Percentiles rank a stretch among this genome's conserved stretches.
Evolutionary conservation across 2,329 filamentous ascomycete genomes (phyloP).

Genomic region (Ophiocordyceps sinensis): DNA sequence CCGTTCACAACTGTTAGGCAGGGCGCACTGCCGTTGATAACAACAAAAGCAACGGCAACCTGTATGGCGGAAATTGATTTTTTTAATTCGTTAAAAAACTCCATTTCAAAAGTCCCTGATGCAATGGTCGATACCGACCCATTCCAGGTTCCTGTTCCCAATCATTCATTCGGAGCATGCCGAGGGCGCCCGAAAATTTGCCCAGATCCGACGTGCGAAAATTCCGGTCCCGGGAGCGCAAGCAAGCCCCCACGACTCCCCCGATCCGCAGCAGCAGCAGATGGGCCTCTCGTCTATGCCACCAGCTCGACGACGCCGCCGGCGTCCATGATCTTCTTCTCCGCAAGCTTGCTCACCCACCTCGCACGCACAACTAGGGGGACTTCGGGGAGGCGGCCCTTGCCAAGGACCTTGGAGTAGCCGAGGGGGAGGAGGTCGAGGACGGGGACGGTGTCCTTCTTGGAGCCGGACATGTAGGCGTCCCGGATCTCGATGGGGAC

Average conservation of each 20-base stretch:
- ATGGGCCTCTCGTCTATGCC: slow-evolving; percentile 39
- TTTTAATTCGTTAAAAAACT: slow-evolving; percentile 24
- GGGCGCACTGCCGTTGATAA: neutral
- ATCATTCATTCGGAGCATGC: slow-evolving; percentile 4
- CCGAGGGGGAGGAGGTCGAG: slow-evolving; percentile 94
- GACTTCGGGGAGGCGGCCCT: slow-evolving; percentile 87
- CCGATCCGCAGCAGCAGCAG: neutral
- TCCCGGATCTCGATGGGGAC: slow-evolving; percentile 88
- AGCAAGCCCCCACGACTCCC: neutral
- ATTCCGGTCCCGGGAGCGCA: neutral
- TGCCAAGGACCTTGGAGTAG: slow-evolving; percentile 97
- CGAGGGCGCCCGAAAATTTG: slow-evolving; percentile 1
- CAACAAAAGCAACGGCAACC: neutral
- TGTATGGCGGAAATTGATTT: slow-evolving; percentile 22
- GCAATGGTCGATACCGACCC: slow-evolving; percentile 27
- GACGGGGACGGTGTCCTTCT: slow-evolving; percentile 88
- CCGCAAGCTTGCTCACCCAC: slow-evolving; percentile 90
- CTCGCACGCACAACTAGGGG: slow-evolving; percentile 89
- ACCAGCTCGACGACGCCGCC: slow-evolving; percentile 94
- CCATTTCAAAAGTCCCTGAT: slow-evolving; percentile 24
- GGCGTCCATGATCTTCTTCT: slow-evolving; percentile 98
- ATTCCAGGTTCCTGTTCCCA: slow-evolving; percentile 13
- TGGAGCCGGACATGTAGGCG: slow-evolving; percentile 66
- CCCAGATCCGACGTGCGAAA: slow-evolving; percentile 7
- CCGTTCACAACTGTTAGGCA: no score